Evolutionary conservation across 1,284 basidiomycete genomes (phyloP), one percentile per base, ranked within the genome.

Genomic region (Moesziomyces globuligerus): DNA sequence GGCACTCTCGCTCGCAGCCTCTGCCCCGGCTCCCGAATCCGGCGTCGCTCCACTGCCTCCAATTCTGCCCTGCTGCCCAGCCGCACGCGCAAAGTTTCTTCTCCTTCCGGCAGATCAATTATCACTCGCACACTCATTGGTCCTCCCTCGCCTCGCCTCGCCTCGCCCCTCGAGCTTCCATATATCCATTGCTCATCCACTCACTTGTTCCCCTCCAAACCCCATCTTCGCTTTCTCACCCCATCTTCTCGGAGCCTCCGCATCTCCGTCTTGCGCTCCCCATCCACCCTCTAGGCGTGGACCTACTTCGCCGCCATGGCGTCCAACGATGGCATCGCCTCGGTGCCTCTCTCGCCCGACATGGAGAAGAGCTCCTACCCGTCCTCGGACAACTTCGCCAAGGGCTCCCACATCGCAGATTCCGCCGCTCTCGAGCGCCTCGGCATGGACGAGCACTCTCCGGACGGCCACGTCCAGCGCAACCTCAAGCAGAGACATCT

Each of bases 401-500:
- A 67, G 53, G 48, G 28, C 7, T 48, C 57, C 7, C 24, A 47
- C 24, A 26, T 38, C 26, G 26, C 48, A 13, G 42, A 64, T 36
- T 10, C 49, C 21, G 28, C 32, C 6, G 55, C 58, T 3, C 39
- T 69, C 24, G 48, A 58, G 17, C 66, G 59, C 13, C 56, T 71
- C 36, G 61, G 68, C 28, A 47, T 71, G 49, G 50, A 56, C 47
- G 43, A 60, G 23, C n/a, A 57, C 18, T 64, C 60, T 7, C n/a
- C 52, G 8, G 68, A 71, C 26, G 68, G 68, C 6, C 46, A 45
- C 21, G 66, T 68, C 7, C 37, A 69, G 39, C 60, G 66, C n/a
- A 61, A 55, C 29, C 64, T 67, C 55, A 74, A 74, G 48, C 62
- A 70, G 49, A 65, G 78, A 13, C 79, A 81, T 50, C 42, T 80